Conservation (phyloP, 371 early-diverging fungal species). For the Rhizopus delemar region DNA sequence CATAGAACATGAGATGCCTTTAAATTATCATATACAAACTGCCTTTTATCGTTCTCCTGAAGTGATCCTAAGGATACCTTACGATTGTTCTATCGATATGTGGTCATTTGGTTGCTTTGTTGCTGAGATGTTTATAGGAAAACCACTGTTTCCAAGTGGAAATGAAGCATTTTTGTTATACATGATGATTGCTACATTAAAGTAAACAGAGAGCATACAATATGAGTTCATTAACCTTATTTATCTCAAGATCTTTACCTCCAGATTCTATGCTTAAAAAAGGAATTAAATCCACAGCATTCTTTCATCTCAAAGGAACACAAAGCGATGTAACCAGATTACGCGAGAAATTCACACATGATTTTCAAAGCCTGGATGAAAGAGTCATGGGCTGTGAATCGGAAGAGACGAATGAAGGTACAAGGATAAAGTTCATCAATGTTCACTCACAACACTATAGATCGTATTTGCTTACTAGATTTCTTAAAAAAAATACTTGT, state of each 20-base stretch:
- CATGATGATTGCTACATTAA: constrained; percentile 86
- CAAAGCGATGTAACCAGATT: constrained; percentile 5
- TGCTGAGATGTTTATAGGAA: constrained; percentile 93
- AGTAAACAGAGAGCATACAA: constrained; percentile 41
- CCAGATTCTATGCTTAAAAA: constrained; percentile 16
- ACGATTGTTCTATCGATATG: constrained; percentile 95
- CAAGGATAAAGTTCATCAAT: not conserved
- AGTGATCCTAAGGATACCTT: constrained; percentile 89
- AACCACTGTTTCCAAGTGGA: constrained; percentile 91
- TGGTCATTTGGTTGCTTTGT: constrained; percentile 99
- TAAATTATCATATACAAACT: constrained; percentile 94
- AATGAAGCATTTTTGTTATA: constrained; percentile 88
- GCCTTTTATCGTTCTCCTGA: constrained; percentile 98
- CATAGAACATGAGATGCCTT: constrained; percentile 72
- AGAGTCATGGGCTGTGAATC: constrained; percentile 12
- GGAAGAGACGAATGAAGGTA: constrained; percentile 9
- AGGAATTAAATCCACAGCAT: constrained; percentile 7
- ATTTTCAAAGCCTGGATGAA: constrained; percentile 9
- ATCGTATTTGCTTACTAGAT: constrained; percentile 73
- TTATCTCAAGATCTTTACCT: constrained; percentile 13
- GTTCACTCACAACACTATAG: not conserved
- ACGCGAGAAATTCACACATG: constrained; percentile 2
- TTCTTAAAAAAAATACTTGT: constrained; percentile 83
- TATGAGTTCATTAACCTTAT: not conserved
- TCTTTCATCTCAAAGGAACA: constrained; percentile 5